Conservation (phyloP, 1,284 basidiomycete species). For the Pholiota adiposa region DNA sequence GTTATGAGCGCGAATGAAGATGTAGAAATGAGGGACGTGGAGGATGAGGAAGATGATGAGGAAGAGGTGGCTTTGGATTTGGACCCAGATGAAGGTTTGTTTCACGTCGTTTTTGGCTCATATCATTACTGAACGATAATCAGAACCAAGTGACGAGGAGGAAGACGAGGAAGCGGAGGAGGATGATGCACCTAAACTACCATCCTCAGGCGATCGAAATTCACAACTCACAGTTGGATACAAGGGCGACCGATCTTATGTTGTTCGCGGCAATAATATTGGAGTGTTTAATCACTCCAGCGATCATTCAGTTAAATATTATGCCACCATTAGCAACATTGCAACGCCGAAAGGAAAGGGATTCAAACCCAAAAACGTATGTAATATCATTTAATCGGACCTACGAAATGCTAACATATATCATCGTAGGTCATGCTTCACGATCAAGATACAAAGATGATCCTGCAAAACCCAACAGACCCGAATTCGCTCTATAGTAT, state of each 20-base stretch:
- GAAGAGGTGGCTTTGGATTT: slow-evolving; percentile 73
- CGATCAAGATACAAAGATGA: slow-evolving; percentile 96
- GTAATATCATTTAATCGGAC: slow-evolving; percentile 19
- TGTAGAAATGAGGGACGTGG: slow-evolving; percentile 82
- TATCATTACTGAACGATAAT: slow-evolving; percentile 4
- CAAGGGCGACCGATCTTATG: slow-evolving; percentile 95
- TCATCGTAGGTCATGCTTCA: slow-evolving; percentile 90
- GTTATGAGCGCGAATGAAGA: slow-evolving; percentile 78
- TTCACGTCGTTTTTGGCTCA: background rate
- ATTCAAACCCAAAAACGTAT: slow-evolving; percentile 88
- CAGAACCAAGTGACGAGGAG: slow-evolving; percentile 59
- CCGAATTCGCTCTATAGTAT: slow-evolving; percentile 89
- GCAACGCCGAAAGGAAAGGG: slow-evolving; percentile 81
- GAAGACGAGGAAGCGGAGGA: slow-evolving; percentile 64
- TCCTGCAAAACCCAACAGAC: slow-evolving; percentile 87
- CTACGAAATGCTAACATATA: slow-evolving; percentile 1
- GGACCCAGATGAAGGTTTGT: slow-evolving; percentile 57
- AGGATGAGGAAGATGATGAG: slow-evolving; percentile 74
- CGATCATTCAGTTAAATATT: slow-evolving; percentile 84
- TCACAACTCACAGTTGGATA: slow-evolving; percentile 94
- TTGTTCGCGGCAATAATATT: slow-evolving; percentile 94
- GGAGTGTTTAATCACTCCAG: slow-evolving; percentile 93
- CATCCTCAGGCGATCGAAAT: slow-evolving; percentile 70
- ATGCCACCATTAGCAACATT: slow-evolving; percentile 88
- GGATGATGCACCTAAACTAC: slow-evolving; percentile 44